These are phyloP conservation scores for Gossypium longicalyx DNA, from an alignment of 345 rosid species.

Conservation along the genomic window DNA sequence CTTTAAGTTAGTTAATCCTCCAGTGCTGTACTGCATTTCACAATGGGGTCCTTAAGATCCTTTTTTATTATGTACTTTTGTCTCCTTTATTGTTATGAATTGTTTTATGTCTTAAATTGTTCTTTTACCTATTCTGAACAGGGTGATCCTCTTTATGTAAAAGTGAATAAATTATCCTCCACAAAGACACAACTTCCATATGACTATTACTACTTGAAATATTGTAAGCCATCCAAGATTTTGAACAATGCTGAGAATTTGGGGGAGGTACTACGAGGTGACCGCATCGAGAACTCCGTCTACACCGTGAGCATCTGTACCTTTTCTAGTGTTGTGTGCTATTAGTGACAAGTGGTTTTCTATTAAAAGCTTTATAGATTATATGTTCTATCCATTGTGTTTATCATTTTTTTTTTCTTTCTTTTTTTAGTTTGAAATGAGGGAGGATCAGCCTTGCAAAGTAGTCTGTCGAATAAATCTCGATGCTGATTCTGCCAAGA, in stretches of 20 bases:
- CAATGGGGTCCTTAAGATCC: no score
- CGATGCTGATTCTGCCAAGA: constrained; percentile 69
- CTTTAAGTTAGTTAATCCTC: no score
- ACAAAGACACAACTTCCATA: constrained; percentile 97
- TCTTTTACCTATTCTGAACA: constrained; percentile 48
- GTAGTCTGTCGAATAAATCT: constrained; percentile 58
- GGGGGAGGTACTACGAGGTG: constrained; percentile 69
- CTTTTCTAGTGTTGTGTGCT: background rate
- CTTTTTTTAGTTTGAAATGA: constrained; percentile 69
- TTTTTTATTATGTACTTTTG: background rate
- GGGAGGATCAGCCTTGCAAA: constrained; percentile 80
- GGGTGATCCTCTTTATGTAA: constrained; percentile 70
- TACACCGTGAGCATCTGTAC: constrained; percentile 50
- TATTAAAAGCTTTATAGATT: background rate
- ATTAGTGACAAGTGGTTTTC: background rate
- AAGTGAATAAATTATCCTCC: constrained; percentile 96
- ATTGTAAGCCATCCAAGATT: constrained; percentile 30
- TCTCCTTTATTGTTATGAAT: background rate
- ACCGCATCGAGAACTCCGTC: constrained; percentile 94
- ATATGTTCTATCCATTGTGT: background rate
- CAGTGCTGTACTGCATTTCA: no score
- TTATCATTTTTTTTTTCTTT: constrained; percentile 8
- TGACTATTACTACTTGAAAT: constrained; percentile 80
- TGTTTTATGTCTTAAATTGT: background rate
- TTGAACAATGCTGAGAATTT: constrained; percentile 16